These are phyloP conservation scores for Aschersonia sp. DNA, from an alignment of 2,329 filamentous ascomycete species.

Conservation along the genomic window DNA sequence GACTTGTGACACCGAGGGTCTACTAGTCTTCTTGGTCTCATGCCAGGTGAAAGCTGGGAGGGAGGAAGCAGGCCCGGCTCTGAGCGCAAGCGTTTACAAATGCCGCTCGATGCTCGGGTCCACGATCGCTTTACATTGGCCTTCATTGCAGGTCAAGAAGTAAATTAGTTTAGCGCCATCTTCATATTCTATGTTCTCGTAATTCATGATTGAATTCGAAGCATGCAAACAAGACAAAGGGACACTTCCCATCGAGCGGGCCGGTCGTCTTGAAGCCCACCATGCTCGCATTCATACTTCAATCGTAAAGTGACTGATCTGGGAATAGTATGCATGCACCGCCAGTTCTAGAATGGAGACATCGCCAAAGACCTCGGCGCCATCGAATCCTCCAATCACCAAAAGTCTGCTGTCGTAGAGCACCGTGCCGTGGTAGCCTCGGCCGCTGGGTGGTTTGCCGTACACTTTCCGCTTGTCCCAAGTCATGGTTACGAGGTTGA, in stretches of 20 bases:
- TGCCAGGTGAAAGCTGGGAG: too few relatives aligned
- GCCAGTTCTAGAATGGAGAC: constrained; percentile 54
- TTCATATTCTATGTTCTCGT: too few relatives aligned
- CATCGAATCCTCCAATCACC: constrained; percentile 54
- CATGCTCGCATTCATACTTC: constrained; percentile 32
- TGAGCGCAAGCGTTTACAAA: too few relatives aligned
- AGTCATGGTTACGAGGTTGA: constrained; percentile 61
- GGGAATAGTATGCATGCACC: constrained; percentile 57
- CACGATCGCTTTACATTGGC: too few relatives aligned
- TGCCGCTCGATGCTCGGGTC: too few relatives aligned
- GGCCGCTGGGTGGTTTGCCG: constrained; percentile 44
- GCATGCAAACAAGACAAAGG: too few relatives aligned
- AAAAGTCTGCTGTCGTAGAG: constrained; percentile 51
- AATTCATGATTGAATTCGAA: too few relatives aligned
- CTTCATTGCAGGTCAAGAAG: too few relatives aligned
- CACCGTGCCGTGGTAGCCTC: constrained; percentile 53
- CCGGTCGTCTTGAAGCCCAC: too few relatives aligned
- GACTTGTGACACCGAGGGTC: not conserved
- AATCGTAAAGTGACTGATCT: constrained; percentile 59
- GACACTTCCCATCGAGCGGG: too few relatives aligned
- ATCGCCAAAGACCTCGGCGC: constrained; percentile 51
- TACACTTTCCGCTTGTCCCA: constrained; percentile 56
- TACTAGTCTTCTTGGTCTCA: not conserved
- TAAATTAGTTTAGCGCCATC: too few relatives aligned
- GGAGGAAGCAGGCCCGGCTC: too few relatives aligned